Evolutionary conservation across 768 basidiomycete species (phyloP), one percentile per base, ranked within the genome.

Genomic region (Hygrophoropsis aurantiaca): DNA sequence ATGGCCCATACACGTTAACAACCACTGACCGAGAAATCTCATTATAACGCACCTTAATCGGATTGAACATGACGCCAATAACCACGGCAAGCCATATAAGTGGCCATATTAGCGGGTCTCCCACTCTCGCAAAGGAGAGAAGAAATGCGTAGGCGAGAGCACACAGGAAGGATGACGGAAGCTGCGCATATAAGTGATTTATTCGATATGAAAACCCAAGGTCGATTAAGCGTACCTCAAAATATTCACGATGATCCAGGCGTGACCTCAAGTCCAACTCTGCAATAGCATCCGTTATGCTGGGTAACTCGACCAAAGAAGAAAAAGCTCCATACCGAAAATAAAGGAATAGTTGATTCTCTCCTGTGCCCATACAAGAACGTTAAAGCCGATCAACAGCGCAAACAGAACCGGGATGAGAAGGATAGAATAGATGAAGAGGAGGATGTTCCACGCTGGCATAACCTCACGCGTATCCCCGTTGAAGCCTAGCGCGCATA

Each of bases 291-390:
- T 19, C 11, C 11, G 3, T 1, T 43, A 7, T 9, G 33, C 18
- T 19, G 42, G 41, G 30, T 13, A 9, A 11, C 11, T 18, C 33
- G 18, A 15, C 13, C 24, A 7, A 10, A 21, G 13, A 41, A 23
- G 36, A 21, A 18, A 26, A 8, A 15, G 24, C 33, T 20, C 56
- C 77, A 32, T 49, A 88, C 87, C 87, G 58, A 94, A 90, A 27
- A 94, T 90, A 63, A 97, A 95, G n/a, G 84, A 78, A 57, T 94
- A 95, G 61, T 97, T 98, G 56, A 99, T 92, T 38, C 87, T 76
- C 5, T 84, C 72, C 4, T 68, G 66, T 0, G 80, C 74, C 87
- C 90, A 99, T 0, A 85, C 86, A 18, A 84, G 55, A 4, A 98
- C 53, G 61, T 99, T 97, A n/a, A 88, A 47, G 20, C 90, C 88